Percentiles rank a stretch among this genome's conserved stretches.
phyloP scores from a whole-genome alignment of 257 asterid species.

The Verbascum thapsus region DNA sequence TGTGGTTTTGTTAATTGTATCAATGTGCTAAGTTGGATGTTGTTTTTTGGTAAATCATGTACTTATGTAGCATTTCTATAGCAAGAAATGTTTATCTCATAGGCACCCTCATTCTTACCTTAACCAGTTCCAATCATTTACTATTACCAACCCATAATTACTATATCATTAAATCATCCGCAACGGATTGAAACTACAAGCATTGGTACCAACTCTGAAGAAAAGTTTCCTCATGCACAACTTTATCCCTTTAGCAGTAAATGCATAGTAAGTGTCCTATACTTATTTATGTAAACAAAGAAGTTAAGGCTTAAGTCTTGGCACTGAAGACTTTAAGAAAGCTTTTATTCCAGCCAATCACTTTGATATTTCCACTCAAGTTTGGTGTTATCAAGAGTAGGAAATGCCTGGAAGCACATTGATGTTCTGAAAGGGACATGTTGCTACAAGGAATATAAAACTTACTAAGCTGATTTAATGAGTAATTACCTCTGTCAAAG shows the following conservation, averaged over 20 bases:
- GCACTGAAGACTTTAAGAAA: not conserved
- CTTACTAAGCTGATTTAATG: not conserved
- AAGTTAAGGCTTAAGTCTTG: not conserved
- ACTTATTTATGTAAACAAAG: not conserved
- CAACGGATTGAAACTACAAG: not conserved
- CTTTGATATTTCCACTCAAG: not conserved
- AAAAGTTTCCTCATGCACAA: not conserved
- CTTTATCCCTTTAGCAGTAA: not conserved
- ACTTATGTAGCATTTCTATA: not conserved
- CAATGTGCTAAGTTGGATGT: too few relatives aligned
- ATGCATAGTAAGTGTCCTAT: not conserved
- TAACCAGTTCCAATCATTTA: not conserved
- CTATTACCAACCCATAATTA: not conserved
- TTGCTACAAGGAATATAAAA: not conserved
- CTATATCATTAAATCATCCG: not conserved
- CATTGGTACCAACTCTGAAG: not conserved
- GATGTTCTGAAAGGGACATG: not conserved
- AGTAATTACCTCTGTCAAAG: not conserved
- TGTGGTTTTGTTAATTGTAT: too few relatives aligned
- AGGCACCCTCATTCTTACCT: not conserved
- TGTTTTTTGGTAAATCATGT: not conserved
- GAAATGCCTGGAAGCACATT: not conserved
- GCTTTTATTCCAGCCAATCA: not conserved
- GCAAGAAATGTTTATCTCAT: constrained; percentile 4
- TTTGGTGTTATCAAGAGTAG: not conserved